Conservation (phyloP, 768 basidiomycete genomes). For the Leccinum uliginosum region DNA sequence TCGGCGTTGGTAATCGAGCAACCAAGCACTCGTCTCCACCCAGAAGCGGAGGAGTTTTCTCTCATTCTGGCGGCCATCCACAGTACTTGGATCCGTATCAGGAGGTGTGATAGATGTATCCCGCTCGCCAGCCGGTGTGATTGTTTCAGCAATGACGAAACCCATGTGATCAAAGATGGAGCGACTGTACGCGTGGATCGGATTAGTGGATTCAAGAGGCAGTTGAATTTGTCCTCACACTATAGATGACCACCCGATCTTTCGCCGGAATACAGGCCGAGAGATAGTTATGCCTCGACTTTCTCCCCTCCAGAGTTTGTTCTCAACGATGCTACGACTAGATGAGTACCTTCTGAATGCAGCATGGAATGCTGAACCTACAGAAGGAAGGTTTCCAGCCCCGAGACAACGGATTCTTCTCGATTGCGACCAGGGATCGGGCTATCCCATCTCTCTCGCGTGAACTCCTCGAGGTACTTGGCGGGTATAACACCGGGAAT, state of each 20-base stretch:
- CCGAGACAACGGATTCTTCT: constrained; percentile 51
- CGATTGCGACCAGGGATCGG: constrained; percentile 53
- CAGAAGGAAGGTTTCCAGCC: constrained; percentile 65
- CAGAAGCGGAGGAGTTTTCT: constrained; percentile 72
- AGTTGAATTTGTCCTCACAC: constrained; percentile 42
- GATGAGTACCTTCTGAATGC: constrained; percentile 1
- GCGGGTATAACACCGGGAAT: constrained; percentile 72
- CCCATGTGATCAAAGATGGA: constrained; percentile 40
- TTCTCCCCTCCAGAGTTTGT: constrained; percentile 71
- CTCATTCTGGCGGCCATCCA: constrained; percentile 48
- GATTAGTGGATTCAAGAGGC: constrained; percentile 9
- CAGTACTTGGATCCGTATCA: constrained; percentile 41
- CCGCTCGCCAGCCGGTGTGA: constrained; percentile 22
- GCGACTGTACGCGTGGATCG: constrained; percentile 26
- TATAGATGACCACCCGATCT: constrained; percentile 60
- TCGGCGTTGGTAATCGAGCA: constrained; percentile 50
- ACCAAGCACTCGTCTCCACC: constrained; percentile 71
- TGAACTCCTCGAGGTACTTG: constrained; percentile 58
- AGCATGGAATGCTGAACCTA: constrained; percentile 33
- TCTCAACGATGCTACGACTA: constrained; percentile 60
- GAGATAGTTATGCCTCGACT: constrained; percentile 50
- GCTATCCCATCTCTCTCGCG: constrained; percentile 54
- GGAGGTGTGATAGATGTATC: constrained; percentile 55
- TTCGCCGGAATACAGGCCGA: constrained; percentile 53
- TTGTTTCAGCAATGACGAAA: constrained; percentile 29